Conservation (phyloP, 1,284 basidiomycete species). For the Naganishia sp. region DNA sequence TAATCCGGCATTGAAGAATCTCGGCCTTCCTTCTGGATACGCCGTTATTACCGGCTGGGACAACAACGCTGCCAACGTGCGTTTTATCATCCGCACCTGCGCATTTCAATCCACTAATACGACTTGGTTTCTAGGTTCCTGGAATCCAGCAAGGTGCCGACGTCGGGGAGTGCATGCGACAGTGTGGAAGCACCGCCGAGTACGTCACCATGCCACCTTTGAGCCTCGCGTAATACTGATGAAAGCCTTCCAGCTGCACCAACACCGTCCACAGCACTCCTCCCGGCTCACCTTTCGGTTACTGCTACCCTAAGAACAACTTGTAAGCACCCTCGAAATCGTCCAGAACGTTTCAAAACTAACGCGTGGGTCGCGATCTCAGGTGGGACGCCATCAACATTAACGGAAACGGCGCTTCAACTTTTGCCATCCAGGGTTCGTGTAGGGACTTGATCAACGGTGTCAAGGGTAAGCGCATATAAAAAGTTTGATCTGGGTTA, state of each 20-base stretch:
- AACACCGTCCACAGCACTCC: constrained; percentile 10
- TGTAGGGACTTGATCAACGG: background rate
- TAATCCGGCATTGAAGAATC: background rate
- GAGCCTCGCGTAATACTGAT: background rate
- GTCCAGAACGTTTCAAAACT: too few species aligned
- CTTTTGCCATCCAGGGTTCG: background rate
- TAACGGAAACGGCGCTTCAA: background rate
- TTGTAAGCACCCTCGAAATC: background rate
- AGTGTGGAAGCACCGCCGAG: background rate
- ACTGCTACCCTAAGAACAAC: constrained; percentile 21
- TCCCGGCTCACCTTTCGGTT: background rate
- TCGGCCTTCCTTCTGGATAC: background rate
- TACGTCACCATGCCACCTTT: background rate
- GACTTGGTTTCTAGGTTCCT: background rate
- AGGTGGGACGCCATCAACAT: constrained; percentile 18
- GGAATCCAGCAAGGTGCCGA: background rate
- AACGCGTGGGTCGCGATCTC: background rate
- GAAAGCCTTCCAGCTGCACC: constrained; percentile 8
- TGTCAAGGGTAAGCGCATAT: constrained; percentile 5
- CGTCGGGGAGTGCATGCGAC: constrained; percentile 3
- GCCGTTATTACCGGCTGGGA: constrained; percentile 7
- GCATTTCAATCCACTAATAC: background rate
- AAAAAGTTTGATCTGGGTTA: too few species aligned
- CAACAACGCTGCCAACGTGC: constrained; percentile 23
- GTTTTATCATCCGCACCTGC: background rate